Percentiles rank a stretch among this genome's conserved stretches.
phyloP scores from a whole-genome alignment of 2,329 filamentous ascomycete species.

The Pleoardoris graminearum region DNA sequence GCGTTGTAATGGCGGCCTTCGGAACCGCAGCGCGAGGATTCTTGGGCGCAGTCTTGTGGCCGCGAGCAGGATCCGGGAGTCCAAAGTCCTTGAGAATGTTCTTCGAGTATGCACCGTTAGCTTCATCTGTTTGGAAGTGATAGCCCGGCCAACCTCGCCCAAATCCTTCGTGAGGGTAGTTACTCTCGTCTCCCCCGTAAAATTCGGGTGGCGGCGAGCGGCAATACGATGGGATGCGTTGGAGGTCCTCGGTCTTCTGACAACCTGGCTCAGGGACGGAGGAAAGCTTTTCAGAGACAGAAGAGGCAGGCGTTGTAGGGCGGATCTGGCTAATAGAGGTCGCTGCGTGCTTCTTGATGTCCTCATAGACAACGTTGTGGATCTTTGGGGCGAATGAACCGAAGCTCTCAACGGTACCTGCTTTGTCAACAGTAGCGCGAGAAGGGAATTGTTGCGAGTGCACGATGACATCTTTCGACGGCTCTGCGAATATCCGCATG shows the following conservation, averaged over 20 bases:
- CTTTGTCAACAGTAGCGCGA: background rate
- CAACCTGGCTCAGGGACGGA: background rate
- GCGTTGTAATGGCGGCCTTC: background rate
- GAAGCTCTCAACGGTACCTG: background rate
- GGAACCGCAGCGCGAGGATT: background rate
- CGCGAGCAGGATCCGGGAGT: background rate
- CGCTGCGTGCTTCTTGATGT: background rate
- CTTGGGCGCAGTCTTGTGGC: background rate
- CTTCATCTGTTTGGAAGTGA: background rate
- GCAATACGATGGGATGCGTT: background rate
- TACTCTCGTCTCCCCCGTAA: background rate
- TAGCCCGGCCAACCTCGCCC: background rate
- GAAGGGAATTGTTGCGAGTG: background rate
- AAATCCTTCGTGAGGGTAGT: background rate
- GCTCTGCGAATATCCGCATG: background rate
- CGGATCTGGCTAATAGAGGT: too few species aligned
- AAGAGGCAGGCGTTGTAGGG: background rate
- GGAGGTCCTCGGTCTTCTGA: too few species aligned
- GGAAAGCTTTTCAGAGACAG: background rate
- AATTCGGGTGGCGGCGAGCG: background rate
- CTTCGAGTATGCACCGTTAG: background rate
- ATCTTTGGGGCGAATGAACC: background rate
- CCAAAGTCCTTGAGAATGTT: background rate
- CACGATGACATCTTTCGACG: background rate
- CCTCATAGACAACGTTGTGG: background rate